Percentiles rank a stretch among this genome's conserved stretches.
These are phyloP conservation scores for Alternaria panax DNA, from an alignment of 2,329 filamentous ascomycete genomes.

Conservation along the genomic window DNA sequence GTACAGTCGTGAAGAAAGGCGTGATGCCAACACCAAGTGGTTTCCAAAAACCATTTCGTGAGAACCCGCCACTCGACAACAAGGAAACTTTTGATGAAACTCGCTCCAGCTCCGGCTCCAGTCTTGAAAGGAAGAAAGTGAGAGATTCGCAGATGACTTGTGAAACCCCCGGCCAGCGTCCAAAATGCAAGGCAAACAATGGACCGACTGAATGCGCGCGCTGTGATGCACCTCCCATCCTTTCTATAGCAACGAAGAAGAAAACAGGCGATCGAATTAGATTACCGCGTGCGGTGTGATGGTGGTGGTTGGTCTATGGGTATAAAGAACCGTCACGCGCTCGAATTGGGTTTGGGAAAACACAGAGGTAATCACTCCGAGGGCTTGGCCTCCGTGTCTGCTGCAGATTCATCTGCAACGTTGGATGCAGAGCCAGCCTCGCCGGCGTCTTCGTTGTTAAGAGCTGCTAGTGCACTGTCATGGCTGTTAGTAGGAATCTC, in stretches of 20 bases:
- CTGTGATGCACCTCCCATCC: slow-evolving; percentile 45
- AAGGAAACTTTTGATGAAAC: slow-evolving; percentile 37
- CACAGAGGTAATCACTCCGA: slow-evolving; percentile 51
- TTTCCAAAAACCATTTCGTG: slow-evolving; percentile 19
- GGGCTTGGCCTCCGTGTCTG: slow-evolving; percentile 42
- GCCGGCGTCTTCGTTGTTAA: slow-evolving; percentile 65
- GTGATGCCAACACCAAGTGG: too few species aligned
- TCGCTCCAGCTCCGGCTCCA: too few species aligned
- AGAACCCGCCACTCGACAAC: slow-evolving; percentile 27
- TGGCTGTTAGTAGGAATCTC: slow-evolving; percentile 23
- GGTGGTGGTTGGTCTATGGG: slow-evolving; percentile 49
- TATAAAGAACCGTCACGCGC: slow-evolving; percentile 43
- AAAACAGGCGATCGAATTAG: slow-evolving; percentile 46
- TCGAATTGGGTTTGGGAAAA: slow-evolving; percentile 38
- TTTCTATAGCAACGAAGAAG: slow-evolving; percentile 50
- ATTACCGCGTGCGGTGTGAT: slow-evolving; percentile 47
- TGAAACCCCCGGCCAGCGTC: slow-evolving; percentile 26
- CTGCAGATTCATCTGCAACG: slow-evolving; percentile 53
- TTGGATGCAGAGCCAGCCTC: slow-evolving; percentile 71
- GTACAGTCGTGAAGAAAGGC: too few species aligned
- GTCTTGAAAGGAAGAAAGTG: slow-evolving; percentile 32
- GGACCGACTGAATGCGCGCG: slow-evolving; percentile 44
- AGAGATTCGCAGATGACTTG: too few species aligned
- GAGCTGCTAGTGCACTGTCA: slow-evolving; percentile 61
- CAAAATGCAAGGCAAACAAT: slow-evolving; percentile 49